Evolutionary conservation across 495 filamentous ascomycete species (phyloP), one percentile per base, ranked within the genome.

Genomic region (Aspergillus cristatus): DNA sequence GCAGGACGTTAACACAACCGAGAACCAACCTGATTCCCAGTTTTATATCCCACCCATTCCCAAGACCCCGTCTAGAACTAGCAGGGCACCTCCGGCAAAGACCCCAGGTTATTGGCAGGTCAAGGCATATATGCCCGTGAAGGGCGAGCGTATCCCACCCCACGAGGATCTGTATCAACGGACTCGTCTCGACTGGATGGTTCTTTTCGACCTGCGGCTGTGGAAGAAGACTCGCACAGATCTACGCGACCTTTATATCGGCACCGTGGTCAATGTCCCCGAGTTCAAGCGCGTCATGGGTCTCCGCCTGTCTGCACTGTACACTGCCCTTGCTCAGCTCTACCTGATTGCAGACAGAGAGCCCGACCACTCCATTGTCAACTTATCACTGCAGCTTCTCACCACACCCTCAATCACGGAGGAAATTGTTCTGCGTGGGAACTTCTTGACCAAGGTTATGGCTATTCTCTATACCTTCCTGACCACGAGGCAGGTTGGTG

Each of bases 361-460:
- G 52, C 90, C 91, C 0, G 91, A 99, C 48, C 89, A 96, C 54
- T 97, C 91, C 3, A 97, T 99, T 51, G 93, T 99, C 67, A 96
- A 94, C 52, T 74, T 97, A 32, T 95, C 89, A 0, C 55, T 96
- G 31, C 91, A 99, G 52, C 94, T 97, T 76, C 68, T 99, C 32
- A 97, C 91, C 0, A 95, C 91, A 0, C 87, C 91, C 3, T 91
- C 89, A 2, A 97, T 97, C 49, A 96, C 89, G 0, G 81, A 84
- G 39, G 91, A 99, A 58, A 83, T 95, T 30, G 84, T 97, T 2
- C 79, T 88, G 41, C 77, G 89, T 26, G 91, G 89, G n/a, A 97
- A 99, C 59, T 95, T 97, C 56, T 67, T 97, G 15, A 94, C 89
- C 3, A 94, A 84, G 44, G 75, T 97, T 13, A 87, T 94, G 75